Evolutionary conservation across 768 basidiomycete species (phyloP).

Genomic region (Suillus americanus): DNA sequence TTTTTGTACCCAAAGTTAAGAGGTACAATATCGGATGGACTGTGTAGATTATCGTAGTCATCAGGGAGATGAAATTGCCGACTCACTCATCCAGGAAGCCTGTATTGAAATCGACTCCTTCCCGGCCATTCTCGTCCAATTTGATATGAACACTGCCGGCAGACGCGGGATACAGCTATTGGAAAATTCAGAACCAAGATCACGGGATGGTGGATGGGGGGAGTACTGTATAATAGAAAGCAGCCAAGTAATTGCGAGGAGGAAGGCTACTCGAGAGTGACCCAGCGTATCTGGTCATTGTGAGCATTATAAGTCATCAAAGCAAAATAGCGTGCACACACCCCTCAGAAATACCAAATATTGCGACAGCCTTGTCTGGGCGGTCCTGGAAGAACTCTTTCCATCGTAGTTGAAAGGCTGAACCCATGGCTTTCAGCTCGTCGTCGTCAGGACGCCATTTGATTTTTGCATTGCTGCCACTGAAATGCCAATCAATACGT

Average conservation of each 20-base stretch:
- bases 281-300: neutral
- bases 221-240: slow-evolving; percentile 32
- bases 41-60: slow-evolving; percentile 4
- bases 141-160: slow-evolving; percentile 48
- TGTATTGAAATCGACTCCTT: slow-evolving; percentile 42
- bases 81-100: slow-evolving; percentile 47
- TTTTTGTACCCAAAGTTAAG: slow-evolving; percentile 30
- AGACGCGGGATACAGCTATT: slow-evolving; percentile 43
- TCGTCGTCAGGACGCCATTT: slow-evolving; percentile 25
- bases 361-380: slow-evolving; percentile 23
- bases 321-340: neutral
- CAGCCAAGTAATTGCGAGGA: slow-evolving; percentile 15
- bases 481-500: neutral
- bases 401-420: slow-evolving; percentile 23
- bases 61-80: neutral
- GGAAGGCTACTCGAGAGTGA: neutral
- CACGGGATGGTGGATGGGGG: neutral
- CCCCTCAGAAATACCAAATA: slow-evolving; percentile 2
- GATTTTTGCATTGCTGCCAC: slow-evolving; percentile 16
- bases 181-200: neutral
- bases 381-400: slow-evolving; percentile 14
- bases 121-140: slow-evolving; percentile 39
- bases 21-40: slow-evolving; percentile 26
- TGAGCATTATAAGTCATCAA: neutral
- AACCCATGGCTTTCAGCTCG: slow-evolving; percentile 20